phyloP scores from a whole-genome alignment of 2,329 filamentous ascomycete genomes.

The Fusarium chaquense region DNA sequence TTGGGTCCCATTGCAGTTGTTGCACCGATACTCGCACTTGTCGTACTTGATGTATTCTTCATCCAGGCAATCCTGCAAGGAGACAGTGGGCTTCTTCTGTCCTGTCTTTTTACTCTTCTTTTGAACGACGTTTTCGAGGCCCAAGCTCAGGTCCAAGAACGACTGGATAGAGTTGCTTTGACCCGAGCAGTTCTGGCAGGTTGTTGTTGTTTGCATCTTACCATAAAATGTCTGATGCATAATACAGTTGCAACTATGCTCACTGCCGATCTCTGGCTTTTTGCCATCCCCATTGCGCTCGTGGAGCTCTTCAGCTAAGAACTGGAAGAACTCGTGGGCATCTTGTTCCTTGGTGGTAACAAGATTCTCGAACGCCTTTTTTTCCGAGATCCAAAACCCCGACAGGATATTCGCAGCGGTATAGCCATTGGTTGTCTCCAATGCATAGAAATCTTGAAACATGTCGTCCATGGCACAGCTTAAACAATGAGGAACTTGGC shows the following conservation, averaged over 20 bases:
- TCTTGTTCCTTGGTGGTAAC: constrained; percentile 96
- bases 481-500: constrained; percentile 71
- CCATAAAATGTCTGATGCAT: constrained; percentile 96
- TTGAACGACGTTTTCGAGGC: constrained; percentile 80
- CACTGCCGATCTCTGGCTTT: constrained; percentile 68
- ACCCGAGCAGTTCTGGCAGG: constrained; percentile 87
- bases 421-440: constrained; percentile 87
- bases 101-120: constrained; percentile 69
- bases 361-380: constrained; percentile 76
- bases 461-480: constrained; percentile 80
- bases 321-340: constrained; percentile 97
- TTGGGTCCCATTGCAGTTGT: constrained; percentile 80
- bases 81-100: constrained; percentile 59
- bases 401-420: constrained; percentile 90
- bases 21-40: constrained; percentile 89
- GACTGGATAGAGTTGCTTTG: constrained; percentile 86
- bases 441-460: constrained; percentile 77
- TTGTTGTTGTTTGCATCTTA: constrained; percentile 89
- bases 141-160: constrained; percentile 90
- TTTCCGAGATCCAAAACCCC: constrained; percentile 89
- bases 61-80: constrained; percentile 79
- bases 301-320: constrained; percentile 91
- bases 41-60: constrained; percentile 89
- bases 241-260: constrained; percentile 84
- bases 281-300: constrained; percentile 80